Evolutionary conservation across 2,329 filamentous ascomycete species (phyloP), one percentile per base, ranked within the genome.

Genomic region (Paecilomyces sp.): DNA sequence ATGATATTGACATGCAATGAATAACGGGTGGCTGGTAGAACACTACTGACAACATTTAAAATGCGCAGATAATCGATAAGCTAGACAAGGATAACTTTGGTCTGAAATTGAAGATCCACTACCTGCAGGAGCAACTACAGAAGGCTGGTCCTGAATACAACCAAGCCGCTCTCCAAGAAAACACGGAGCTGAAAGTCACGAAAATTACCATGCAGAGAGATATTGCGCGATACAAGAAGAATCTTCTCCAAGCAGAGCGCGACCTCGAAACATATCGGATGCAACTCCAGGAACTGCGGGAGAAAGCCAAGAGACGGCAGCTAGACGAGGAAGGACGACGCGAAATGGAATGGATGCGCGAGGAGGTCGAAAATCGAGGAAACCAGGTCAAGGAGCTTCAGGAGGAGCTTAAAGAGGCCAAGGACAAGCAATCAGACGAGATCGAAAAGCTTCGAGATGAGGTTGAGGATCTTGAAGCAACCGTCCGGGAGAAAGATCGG

Each of bases 71-170:
- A 65, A 93, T 99, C 67, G 91, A 97, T 77, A 90, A 90, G 70
- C 93, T 99, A 67, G 92, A 97, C 72, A 99, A 99, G 79, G 94
- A 97, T 71, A 99, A 99, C 71, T 99, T 97, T 72, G 91, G 91
- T 25, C 82, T 99, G 58, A 97, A 97, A 76, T 83, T 97, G 67
- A 97, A 96, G 75, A 96, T 97, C 57, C 92, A 97, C 74, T 99
- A 96, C 73, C 83, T 99, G 59, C 92, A 99, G 73, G 91, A 97
- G 67, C 90, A 91, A 13, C 78, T 99, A 56, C 85, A 88, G 57
- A 96, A 95, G 73, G 86, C 89, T 58, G 93, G 93, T 0, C 92
- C 91, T 7, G 91, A 92, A 58, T 94, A 92, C 79, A 95, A 92
- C 68, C 89, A 96, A 73, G 86, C 87, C 31, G 91, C 93, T 3